Evolutionary conservation across 495 filamentous ascomycete genomes (phyloP).

Genomic region (Penicillium simplicissimum): DNA sequence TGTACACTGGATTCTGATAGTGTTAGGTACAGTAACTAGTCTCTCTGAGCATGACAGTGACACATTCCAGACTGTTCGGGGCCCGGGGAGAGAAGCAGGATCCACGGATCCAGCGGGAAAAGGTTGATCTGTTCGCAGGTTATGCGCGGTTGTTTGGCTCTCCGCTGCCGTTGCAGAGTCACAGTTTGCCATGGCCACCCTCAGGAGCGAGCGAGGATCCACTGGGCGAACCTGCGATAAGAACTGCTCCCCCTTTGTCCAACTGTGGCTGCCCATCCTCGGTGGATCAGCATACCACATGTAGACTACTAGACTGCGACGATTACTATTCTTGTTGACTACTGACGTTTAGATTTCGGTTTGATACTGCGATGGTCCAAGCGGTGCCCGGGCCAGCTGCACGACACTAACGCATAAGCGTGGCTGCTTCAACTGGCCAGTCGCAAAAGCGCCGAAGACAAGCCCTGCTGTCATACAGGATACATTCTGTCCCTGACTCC

Average conservation of each 20-base stretch:
- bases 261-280: too few species aligned
- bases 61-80: slow-evolving; percentile 1
- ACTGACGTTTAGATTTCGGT: not conserved
- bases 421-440: not conserved
- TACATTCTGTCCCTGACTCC: not conserved
- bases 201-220: not conserved
- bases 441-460: not conserved
- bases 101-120: not conserved
- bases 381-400: not conserved
- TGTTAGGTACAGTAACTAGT: too few species aligned
- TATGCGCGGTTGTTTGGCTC: not conserved
- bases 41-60: too few species aligned
- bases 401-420: not conserved
- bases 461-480: not conserved
- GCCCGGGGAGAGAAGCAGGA: not conserved
- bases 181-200: not conserved
- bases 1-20: too few species aligned
- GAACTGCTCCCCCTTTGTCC: not conserved
- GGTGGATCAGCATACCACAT: too few species aligned
- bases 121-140: not conserved
- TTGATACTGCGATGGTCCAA: not conserved
- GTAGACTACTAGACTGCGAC: too few species aligned
- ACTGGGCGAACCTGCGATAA: not conserved
- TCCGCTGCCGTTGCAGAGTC: not conserved
- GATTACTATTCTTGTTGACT: too few species aligned